These are phyloP conservation scores for Pachysolen tannophilus DNA, from an alignment of 805 yeast genomes.

Conservation along the genomic window DNA sequence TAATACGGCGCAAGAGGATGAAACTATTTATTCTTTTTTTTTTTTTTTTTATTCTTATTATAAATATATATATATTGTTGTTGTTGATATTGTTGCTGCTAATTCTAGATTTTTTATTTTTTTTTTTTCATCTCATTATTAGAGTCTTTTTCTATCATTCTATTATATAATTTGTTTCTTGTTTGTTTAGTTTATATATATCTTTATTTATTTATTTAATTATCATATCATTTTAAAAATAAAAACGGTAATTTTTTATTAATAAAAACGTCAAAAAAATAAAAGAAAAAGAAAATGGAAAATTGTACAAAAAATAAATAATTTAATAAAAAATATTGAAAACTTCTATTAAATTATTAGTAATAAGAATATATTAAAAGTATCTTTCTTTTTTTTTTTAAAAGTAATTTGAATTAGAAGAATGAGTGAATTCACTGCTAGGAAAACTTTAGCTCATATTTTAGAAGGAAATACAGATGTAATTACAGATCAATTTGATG, in stretches of 20 bases:
- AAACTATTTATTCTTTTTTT: background rate
- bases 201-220: background rate
- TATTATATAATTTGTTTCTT: background rate
- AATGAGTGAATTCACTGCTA: no score
- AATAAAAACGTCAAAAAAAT: background rate
- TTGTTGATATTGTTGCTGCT: no score
- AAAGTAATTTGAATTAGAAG: no score
- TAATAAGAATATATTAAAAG: no score
- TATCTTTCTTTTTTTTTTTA: no score
- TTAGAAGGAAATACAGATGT: conserved; percentile 14
- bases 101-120: background rate
- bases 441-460: conserved; percentile 17
- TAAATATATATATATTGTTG: background rate
- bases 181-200: background rate
- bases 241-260: no score
- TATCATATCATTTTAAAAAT: no score
- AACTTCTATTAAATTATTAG: no score
- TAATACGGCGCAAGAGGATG: background rate
- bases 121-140: background rate
- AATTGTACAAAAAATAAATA: no score
- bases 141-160: background rate
- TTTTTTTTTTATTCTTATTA: background rate
- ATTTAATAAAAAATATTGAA: no score
- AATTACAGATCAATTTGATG: conserved; percentile 10
- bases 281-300: no score